These are phyloP conservation scores for Acidomyces sp. DNA, from an alignment of 495 filamentous ascomycete genomes.

Conservation along the genomic window DNA sequence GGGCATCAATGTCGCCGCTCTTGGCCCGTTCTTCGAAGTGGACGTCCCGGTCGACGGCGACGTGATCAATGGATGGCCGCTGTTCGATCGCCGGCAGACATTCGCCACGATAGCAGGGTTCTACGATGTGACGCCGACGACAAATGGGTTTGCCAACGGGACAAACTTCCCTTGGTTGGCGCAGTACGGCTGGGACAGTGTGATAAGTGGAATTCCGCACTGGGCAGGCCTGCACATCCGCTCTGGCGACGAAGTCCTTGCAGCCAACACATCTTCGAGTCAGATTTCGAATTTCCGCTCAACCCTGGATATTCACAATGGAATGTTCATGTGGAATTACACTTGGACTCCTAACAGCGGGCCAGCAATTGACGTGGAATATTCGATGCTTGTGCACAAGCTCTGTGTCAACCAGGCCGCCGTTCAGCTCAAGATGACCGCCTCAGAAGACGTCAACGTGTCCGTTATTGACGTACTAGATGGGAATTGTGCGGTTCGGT, in stretches of 20 bases:
- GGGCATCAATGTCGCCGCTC: slow-evolving; percentile 42
- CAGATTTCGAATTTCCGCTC: slow-evolving; percentile 51
- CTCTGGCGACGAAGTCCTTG: slow-evolving; percentile 41
- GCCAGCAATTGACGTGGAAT: slow-evolving; percentile 41
- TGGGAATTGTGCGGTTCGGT: slow-evolving; percentile 45
- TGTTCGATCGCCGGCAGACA: slow-evolving; percentile 52
- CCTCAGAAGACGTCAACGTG: slow-evolving; percentile 35
- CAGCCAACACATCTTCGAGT: slow-evolving; percentile 46
- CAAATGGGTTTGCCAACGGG: too few relatives aligned
- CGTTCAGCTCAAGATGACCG: slow-evolving; percentile 43
- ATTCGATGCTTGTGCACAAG: slow-evolving; percentile 49
- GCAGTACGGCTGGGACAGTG: slow-evolving; percentile 58
- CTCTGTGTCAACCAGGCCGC: slow-evolving; percentile 48
- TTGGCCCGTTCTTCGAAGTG: slow-evolving; percentile 58
- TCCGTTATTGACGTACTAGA: slow-evolving; percentile 47
- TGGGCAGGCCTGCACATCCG: slow-evolving; percentile 51
- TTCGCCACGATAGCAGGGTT: slow-evolving; percentile 68
- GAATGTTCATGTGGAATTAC: slow-evolving; percentile 50
- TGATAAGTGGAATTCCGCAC: slow-evolving; percentile 62
- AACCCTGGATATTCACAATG: slow-evolving; percentile 48
- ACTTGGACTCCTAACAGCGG: slow-evolving; percentile 47
- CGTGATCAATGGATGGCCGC: slow-evolving; percentile 58
- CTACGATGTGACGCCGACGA: slow-evolving; percentile 49
- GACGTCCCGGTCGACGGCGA: slow-evolving; percentile 30
- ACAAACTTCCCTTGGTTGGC: slow-evolving; percentile 62